Conservation (phyloP, 2,329 filamentous ascomycete species). For the Penicillium psychrosexuale region DNA sequence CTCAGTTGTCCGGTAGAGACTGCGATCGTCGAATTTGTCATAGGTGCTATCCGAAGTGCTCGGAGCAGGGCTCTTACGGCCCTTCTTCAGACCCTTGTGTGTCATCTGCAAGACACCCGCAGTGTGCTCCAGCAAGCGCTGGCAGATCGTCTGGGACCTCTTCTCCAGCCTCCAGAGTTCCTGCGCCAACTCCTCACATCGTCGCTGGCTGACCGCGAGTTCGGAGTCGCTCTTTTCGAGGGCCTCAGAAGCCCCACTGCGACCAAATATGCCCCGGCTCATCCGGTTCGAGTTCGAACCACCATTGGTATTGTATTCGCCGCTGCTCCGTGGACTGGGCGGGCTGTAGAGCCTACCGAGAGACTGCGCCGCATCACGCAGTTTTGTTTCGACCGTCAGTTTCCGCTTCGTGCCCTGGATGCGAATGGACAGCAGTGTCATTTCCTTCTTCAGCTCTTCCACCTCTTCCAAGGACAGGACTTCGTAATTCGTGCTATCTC, state of each 20-base stretch:
- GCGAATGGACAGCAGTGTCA: slow-evolving; percentile 66
- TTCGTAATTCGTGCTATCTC: slow-evolving; percentile 80
- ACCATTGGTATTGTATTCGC: slow-evolving; percentile 33
- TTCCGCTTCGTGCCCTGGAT: slow-evolving; percentile 79
- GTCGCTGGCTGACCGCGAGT: slow-evolving; percentile 68
- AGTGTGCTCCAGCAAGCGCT: slow-evolving; percentile 79
- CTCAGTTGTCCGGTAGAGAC: slow-evolving; percentile 68
- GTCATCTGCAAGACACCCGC: slow-evolving; percentile 89
- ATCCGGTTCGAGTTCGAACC: slow-evolving; percentile 46
- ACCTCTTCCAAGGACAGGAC: slow-evolving; percentile 89
- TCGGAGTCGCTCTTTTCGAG: slow-evolving; percentile 66
- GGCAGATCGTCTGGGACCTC: slow-evolving; percentile 69
- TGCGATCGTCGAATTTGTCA: slow-evolving; percentile 72
- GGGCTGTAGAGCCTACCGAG: slow-evolving; percentile 75
- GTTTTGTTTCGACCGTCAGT: slow-evolving; percentile 85
- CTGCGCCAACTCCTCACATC: slow-evolving; percentile 78
- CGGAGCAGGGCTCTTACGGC: slow-evolving; percentile 54
- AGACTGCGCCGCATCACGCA: slow-evolving; percentile 86
- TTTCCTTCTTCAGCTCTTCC: slow-evolving; percentile 85
- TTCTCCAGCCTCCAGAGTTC: slow-evolving; percentile 80
- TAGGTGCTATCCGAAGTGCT: slow-evolving; percentile 76
- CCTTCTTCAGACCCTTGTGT: slow-evolving; percentile 69
- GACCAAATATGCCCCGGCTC: slow-evolving; percentile 50
- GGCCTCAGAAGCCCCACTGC: slow-evolving; percentile 39
- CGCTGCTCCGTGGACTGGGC: slow-evolving; percentile 53